These are phyloP conservation scores for Termitomyces sp. DNA, from an alignment of 768 basidiomycete genomes.

Conservation along the genomic window DNA sequence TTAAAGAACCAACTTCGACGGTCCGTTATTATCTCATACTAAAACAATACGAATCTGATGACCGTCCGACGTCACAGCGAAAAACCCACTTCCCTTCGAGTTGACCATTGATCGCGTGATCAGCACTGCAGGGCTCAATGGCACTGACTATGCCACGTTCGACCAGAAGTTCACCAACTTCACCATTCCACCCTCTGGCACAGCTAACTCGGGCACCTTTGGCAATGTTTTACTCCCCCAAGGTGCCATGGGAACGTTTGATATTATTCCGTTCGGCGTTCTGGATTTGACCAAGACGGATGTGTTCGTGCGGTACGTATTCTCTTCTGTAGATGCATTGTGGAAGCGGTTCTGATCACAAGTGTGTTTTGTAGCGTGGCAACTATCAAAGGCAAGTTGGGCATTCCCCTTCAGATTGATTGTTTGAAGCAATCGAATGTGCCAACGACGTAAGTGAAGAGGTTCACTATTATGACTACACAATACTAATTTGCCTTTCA, in stretches of 20 bases:
- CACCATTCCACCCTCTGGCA: slow-evolving; percentile 44
- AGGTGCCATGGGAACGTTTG: slow-evolving; percentile 46
- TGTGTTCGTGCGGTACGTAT: slow-evolving; percentile 34
- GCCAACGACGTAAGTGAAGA: slow-evolving; percentile 28
- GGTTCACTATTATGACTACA: background rate
- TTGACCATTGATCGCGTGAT: slow-evolving; percentile 41
- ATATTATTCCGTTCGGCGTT: slow-evolving; percentile 49
- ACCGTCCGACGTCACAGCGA: slow-evolving; percentile 20
- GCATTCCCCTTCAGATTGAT: slow-evolving; percentile 31
- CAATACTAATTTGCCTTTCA: background rate
- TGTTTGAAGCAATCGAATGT: slow-evolving; percentile 32
- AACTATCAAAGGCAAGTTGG: slow-evolving; percentile 28
- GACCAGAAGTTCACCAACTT: slow-evolving; percentile 50
- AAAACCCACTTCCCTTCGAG: slow-evolving; percentile 43
- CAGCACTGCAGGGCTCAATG: slow-evolving; percentile 46
- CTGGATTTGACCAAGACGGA: slow-evolving; percentile 46
- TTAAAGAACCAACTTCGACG: slow-evolving; percentile 34
- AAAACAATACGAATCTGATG: background rate
- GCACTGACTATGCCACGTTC: slow-evolving; percentile 54
- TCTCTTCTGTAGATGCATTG: background rate
- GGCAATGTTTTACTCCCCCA: slow-evolving; percentile 52
- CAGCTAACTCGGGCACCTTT: slow-evolving; percentile 57
- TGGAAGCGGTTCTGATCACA: background rate
- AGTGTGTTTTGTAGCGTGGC: slow-evolving; percentile 19
- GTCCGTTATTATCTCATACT: slow-evolving; percentile 14